Percentiles rank a stretch among this genome's conserved stretches.
These are phyloP conservation scores for Rhodotorula sp. DNA, from an alignment of 1,284 basidiomycete genomes.

Conservation along the genomic window DNA sequence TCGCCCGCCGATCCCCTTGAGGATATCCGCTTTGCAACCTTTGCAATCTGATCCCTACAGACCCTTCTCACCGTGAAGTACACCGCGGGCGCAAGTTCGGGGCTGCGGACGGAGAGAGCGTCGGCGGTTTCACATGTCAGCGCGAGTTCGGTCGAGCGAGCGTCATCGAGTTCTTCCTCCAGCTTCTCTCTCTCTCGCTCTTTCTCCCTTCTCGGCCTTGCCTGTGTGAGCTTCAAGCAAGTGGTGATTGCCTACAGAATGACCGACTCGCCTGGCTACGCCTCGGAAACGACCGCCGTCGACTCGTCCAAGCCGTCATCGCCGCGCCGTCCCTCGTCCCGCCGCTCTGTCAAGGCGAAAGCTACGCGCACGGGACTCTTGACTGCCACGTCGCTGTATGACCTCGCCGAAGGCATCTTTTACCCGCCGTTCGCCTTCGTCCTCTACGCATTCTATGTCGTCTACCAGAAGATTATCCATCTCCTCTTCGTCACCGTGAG, in stretches of 20 bases:
- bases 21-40: no score
- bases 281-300: not conserved
- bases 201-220: not conserved
- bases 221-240: not conserved
- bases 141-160: not conserved
- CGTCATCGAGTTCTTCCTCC: not conserved
- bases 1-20: no score
- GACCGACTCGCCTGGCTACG: constrained; percentile 4
- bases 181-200: not conserved
- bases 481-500: constrained; percentile 14
- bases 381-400: not conserved
- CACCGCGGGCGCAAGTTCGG: not conserved
- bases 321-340: no score
- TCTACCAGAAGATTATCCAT: constrained; percentile 11
- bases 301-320: not conserved
- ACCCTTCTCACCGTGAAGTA: not conserved
- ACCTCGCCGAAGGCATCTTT: not conserved
- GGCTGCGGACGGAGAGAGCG: no score
- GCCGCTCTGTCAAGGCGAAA: not conserved
- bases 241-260: not conserved
- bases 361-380: not conserved
- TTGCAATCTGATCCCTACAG: not conserved
- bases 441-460: not conserved
- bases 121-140: not conserved
- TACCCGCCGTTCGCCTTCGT: not conserved